Conservation (phyloP, 1,139 yeast species). For the Hansenula sp. region DNA sequence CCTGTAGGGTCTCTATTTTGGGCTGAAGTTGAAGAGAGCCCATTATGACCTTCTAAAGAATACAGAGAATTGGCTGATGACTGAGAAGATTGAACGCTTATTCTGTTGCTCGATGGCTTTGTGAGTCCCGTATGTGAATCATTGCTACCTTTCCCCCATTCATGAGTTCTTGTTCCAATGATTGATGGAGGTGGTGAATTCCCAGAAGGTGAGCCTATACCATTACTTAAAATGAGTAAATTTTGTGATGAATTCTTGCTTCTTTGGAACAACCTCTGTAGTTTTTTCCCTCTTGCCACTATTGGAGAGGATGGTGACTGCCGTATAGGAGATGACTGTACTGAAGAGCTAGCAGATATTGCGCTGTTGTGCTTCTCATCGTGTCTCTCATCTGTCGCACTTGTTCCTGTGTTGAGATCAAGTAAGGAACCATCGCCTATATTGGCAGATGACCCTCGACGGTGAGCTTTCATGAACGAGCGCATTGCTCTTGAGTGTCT, state of each 20-base stretch:
- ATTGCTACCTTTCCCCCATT: conserved; percentile 29
- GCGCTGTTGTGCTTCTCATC: not conserved
- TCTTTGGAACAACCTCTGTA: conserved; percentile 20
- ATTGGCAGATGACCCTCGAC: conserved; percentile 26
- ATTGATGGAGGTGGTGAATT: conserved; percentile 27
- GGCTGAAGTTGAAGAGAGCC: not conserved
- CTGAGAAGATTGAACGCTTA: conserved; percentile 5
- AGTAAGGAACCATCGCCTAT: conserved; percentile 1
- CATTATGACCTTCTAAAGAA: conserved; percentile 2
- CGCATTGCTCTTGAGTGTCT: conserved; percentile 21
- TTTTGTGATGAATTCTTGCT: conserved; percentile 17
- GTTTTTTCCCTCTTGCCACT: conserved; percentile 10
- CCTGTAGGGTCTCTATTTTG: not conserved
- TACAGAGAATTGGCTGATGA: conserved; percentile 7
- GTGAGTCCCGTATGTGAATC: conserved; percentile 1
- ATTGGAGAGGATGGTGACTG: conserved; percentile 9
- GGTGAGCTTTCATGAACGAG: conserved; percentile 33
- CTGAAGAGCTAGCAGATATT: not conserved
- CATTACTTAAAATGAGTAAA: conserved; percentile 10
- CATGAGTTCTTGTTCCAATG: conserved; percentile 34
- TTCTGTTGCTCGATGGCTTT: not conserved
- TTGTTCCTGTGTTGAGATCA: conserved; percentile 8
- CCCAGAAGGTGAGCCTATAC: conserved; percentile 13
- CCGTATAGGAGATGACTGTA: conserved; percentile 9
- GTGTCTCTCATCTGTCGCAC: not conserved